Evolutionary conservation across 805 yeast species (phyloP), one percentile per base, ranked within the genome.

Genomic region (Jamesozyma gamospora): DNA sequence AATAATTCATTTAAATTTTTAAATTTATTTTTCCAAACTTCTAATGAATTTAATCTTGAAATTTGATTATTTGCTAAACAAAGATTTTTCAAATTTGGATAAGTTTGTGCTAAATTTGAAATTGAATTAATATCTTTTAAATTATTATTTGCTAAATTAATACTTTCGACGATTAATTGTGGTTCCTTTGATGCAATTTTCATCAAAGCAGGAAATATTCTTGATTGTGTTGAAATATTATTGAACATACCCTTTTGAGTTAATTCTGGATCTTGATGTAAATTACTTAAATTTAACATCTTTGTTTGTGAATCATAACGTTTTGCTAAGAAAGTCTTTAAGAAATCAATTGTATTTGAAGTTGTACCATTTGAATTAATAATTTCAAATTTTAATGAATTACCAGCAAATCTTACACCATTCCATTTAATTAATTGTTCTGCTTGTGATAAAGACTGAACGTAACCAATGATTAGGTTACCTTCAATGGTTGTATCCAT

Each of bases 161-260:
- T 74, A 41, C 86, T 79, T 25, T 78, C 80, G 4, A 87, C 80
- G 7, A 55, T 55, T 18, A 63, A 51, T 27, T 55, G 52, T 1
- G 58, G 56, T 21, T 74, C 76, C 39, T 74, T 74, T 3, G 66
- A 62, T 1, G 95, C 95, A 8, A 90, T 62, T 55, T 81, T 83
- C 82, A 90, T 75, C 47, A 92, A 63, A 1, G 97, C 97, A 10
- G 86, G 82, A 58, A 90, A 86, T 72, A 87, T 79, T 60, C 90
- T 92, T 12, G 88, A 71, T 27, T 79, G 71, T 1, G 84, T 76
- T 10, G 76, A 61, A 13, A 72, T 64, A 4, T 77, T 64, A 13
- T 74, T 71, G 45, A 87, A 77, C 38, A 85, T 66, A 0, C 95
- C 94, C 44, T 70, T 71, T 15, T 70, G 63, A 11, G 60, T 63